phyloP scores from a whole-genome alignment of 805 yeast genomes.

The Spathaspora passalidarum region DNA sequence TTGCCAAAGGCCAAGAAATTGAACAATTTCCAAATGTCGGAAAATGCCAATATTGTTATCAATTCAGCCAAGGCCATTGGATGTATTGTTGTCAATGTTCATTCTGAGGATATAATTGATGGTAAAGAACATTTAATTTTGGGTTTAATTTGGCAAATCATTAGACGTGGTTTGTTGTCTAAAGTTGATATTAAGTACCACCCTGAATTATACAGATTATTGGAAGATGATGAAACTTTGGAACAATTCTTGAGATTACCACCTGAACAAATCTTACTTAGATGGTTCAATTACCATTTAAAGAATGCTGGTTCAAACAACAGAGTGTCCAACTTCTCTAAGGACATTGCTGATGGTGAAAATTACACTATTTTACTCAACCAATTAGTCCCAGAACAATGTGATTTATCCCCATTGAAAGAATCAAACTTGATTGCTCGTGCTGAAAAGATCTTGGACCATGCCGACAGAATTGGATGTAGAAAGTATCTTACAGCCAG shows the following conservation, averaged over 20 bases:
- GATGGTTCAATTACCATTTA: constrained; percentile 97
- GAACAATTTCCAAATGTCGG: constrained; percentile 93
- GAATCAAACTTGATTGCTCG: constrained; percentile 70
- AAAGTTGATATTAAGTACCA: constrained; percentile 95
- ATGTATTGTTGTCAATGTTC: constrained; percentile 96
- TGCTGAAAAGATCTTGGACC: constrained; percentile 80
- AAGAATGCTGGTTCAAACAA: constrained; percentile 89
- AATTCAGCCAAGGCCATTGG: constrained; percentile 99
- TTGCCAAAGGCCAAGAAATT: constrained; percentile 74
- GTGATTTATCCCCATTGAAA: constrained; percentile 81
- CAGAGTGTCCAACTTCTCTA: constrained; percentile 80
- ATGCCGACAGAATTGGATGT: constrained; percentile 89
- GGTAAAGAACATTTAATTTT: constrained; percentile 90
- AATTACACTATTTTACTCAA: constrained; percentile 85
- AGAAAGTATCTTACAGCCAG: constrained; percentile 94
- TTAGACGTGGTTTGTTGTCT: constrained; percentile 89
- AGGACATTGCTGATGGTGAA: constrained; percentile 92
- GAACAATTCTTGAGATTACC: constrained; percentile 96
- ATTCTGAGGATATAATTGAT: constrained; percentile 90
- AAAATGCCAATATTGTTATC: constrained; percentile 95
- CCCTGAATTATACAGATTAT: constrained; percentile 90
- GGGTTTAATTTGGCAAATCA: constrained; percentile 96
- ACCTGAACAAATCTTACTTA: constrained; percentile 92
- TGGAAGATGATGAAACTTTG: constrained; percentile 94
- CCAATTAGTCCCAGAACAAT: constrained; percentile 80